phyloP scores from a whole-genome alignment of 441 rosid species.

The Syzygium malaccense region DNA sequence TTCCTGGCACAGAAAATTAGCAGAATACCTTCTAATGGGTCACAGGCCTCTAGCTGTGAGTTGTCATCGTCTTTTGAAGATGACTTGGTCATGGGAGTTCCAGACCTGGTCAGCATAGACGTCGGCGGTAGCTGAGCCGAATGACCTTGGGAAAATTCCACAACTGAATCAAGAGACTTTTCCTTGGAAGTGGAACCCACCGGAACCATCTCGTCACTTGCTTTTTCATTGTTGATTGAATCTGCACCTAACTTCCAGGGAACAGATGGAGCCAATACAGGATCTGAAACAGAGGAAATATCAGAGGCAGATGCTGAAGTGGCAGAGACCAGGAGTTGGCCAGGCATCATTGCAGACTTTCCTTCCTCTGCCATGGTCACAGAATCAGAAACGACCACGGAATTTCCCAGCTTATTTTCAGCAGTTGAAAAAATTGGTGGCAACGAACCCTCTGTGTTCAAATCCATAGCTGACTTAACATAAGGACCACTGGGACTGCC shows the following conservation, averaged over 20 bases:
- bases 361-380: conserved; percentile 24
- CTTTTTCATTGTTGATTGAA: conserved; percentile 19
- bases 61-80: conserved; percentile 13
- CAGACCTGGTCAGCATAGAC: conserved; percentile 9
- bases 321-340: conserved; percentile 17
- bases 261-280: conserved; percentile 25
- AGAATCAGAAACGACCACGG: conserved; percentile 18
- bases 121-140: conserved; percentile 22
- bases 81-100: conserved; percentile 18
- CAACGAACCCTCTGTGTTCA: conserved; percentile 10
- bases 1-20: not conserved
- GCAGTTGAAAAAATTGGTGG: conserved; percentile 1
- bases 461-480: conserved; percentile 18
- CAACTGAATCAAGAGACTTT: conserved; percentile 15
- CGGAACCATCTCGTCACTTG: conserved; percentile 15
- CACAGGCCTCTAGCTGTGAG: conserved; percentile 21
- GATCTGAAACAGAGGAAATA: conserved; percentile 34
- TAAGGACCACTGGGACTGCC: conserved; percentile 11
- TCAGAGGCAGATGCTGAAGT: conserved; percentile 21
- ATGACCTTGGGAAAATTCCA: conserved; percentile 20
- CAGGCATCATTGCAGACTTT: conserved; percentile 15
- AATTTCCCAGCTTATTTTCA: not conserved
- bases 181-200: not conserved
- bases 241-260: conserved; percentile 19
- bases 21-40: conserved; percentile 18